Base-by-base conservation (phyloP, 768 basidiomycete species). In the Rhodotorula sphaerocarpa region DNA sequence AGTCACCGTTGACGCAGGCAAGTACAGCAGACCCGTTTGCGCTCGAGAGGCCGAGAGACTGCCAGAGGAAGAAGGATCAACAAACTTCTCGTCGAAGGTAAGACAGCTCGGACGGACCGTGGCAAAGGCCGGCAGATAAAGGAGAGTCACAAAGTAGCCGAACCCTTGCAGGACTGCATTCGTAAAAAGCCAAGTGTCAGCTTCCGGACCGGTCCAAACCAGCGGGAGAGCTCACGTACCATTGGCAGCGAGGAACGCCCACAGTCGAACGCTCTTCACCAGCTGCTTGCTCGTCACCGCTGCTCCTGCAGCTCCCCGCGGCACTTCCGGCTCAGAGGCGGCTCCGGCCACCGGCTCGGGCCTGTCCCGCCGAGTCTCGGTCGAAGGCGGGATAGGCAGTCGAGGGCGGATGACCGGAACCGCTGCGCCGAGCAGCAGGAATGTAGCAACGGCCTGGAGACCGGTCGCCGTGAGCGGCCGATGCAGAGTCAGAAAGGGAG, bases 231-330 rank as follows among this genome's bases (percentile, higher is more conserved):
- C 1, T 6, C 15, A 43, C 56, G 36, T 21, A 50, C 56, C 33
- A 30, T 63, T 63, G 10, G 62, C 62, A 15, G 57, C 28, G 43
- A 63, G 25, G 39, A 63, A 63, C 7, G 52, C 43, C 56, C 50
- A 63, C 28, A 57, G n/a, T 15, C 30, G 7, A 15, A 36, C 11
- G 31, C 43, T 58, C 31, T 44, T 41, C 21, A 52, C 2, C 18
- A 53, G 4, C 23, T 41, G 34, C 50, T 20, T 30, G 44, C 28
- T 21, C 16, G 51, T 54, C 0, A 33, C 36, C 27, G 28, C n/a
- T 39, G 25, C 16, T 39, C 45, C 15, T 11, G 5, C 34, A 16
- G 14, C 3, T 0, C 6, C 11, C 3, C 23, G 21, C 46, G 12
- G 27, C 7, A 30, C 56, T 20, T 21, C 15, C 0, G 7, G 34